Percentiles rank a stretch among this genome's conserved stretches.
These are phyloP conservation scores for Rhodotorula sp. DNA, from an alignment of 1,284 basidiomycete genomes.

Conservation along the genomic window DNA sequence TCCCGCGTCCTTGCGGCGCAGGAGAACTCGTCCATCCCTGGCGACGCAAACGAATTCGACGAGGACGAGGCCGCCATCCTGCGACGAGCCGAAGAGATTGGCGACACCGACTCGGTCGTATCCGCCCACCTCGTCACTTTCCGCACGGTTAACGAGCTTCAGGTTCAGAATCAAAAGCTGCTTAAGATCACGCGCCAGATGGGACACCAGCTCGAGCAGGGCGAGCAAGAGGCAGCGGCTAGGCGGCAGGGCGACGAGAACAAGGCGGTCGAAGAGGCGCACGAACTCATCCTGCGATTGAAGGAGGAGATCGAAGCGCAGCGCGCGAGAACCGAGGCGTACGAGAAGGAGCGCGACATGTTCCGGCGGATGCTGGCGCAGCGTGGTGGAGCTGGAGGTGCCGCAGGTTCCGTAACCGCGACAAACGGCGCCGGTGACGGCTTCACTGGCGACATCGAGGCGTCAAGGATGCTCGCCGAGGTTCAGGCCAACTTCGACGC, in stretches of 20 bases:
- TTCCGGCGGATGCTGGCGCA: slow-evolving; percentile 67
- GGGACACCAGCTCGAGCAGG: slow-evolving; percentile 47
- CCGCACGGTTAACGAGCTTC: slow-evolving; percentile 72
- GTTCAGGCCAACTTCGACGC: slow-evolving; percentile 72
- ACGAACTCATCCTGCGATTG: slow-evolving; percentile 76
- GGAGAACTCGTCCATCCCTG: slow-evolving; percentile 67
- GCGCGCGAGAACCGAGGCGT: slow-evolving; percentile 70
- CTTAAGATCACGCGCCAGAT: slow-evolving; percentile 74
- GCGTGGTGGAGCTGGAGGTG: slow-evolving; percentile 12
- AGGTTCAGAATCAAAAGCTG: slow-evolving; percentile 85
- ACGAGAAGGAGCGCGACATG: slow-evolving; percentile 82
- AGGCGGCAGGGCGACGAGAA: slow-evolving; percentile 54
- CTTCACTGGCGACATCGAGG: slow-evolving; percentile 36
- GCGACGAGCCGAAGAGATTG: slow-evolving; percentile 55
- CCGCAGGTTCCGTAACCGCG: background rate
- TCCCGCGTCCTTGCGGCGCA: slow-evolving; percentile 73
- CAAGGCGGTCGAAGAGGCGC: slow-evolving; percentile 79
- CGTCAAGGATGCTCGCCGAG: slow-evolving; percentile 57
- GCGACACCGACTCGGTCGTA: slow-evolving; percentile 68
- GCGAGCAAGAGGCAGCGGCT: slow-evolving; percentile 44
- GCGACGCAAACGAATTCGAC: slow-evolving; percentile 50
- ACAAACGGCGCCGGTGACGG: slow-evolving; percentile 51
- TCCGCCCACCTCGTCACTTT: slow-evolving; percentile 87
- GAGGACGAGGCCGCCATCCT: slow-evolving; percentile 49
- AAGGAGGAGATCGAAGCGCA: slow-evolving; percentile 69